Evolutionary conservation across 306 rosid genomes (phyloP).

Genomic region (Adenanthera pavonina): DNA sequence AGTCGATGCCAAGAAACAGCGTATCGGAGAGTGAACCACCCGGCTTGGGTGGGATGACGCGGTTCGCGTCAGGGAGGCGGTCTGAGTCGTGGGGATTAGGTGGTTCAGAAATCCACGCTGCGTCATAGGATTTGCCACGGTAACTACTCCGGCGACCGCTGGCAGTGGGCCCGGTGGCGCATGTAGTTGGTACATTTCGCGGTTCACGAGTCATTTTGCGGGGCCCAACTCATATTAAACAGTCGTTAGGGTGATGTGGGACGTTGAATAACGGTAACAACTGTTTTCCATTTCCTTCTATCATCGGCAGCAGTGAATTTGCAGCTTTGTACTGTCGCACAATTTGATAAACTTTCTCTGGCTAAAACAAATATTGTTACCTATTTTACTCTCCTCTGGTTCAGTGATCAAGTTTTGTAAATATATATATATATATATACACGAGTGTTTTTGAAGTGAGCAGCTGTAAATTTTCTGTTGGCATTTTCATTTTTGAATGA

Average conservation of each 20-base stretch:
- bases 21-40: slow-evolving; percentile 75
- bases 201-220: slow-evolving; percentile 42
- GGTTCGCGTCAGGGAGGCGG: slow-evolving; percentile 85
- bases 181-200: slow-evolving; percentile 25
- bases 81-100: slow-evolving; percentile 67
- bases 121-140: slow-evolving; percentile 14
- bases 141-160: slow-evolving; percentile 33
- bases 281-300: neutral
- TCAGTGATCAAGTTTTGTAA: slow-evolving; percentile 39
- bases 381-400: slow-evolving; percentile 4
- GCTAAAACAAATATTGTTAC: neutral
- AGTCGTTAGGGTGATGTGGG: slow-evolving; percentile 63
- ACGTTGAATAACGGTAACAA: slow-evolving; percentile 50
- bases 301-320: slow-evolving; percentile 33
- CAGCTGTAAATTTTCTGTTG: slow-evolving; percentile 42
- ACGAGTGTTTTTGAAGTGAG: slow-evolving; percentile 29
- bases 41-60: slow-evolving; percentile 69
- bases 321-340: slow-evolving; percentile 17
- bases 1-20: slow-evolving; percentile 60
- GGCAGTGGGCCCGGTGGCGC: slow-evolving; percentile 36
- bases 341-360: neutral
- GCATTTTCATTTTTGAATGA: neutral
- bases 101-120: slow-evolving; percentile 57
- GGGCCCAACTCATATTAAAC: slow-evolving; percentile 33
- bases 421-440: slow-evolving; percentile 16